Percentiles rank a stretch among this genome's conserved stretches.
Evolutionary conservation across 345 rosid species (phyloP).

Genomic region (Arabidopsis suecica): DNA sequence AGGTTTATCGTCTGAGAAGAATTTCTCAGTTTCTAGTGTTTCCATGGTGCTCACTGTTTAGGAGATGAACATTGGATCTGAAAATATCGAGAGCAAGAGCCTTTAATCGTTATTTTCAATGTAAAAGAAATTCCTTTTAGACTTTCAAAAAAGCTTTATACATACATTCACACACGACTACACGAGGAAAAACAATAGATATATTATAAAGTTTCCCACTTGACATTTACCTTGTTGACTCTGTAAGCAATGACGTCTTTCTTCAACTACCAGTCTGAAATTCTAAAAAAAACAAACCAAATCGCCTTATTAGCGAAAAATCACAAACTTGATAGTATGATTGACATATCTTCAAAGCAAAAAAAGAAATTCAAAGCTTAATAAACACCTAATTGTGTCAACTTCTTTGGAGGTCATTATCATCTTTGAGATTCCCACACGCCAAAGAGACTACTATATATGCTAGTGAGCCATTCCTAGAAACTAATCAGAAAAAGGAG

Average conservation of each 20-base stretch:
- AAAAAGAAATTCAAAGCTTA: background rate
- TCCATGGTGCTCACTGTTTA: constrained; percentile 37
- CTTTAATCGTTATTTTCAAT: constrained; percentile 12
- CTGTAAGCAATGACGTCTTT: constrained; percentile 44
- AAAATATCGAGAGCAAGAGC: constrained; percentile 21
- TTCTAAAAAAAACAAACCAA: constrained; percentile 15
- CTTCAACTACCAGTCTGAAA: constrained; percentile 30
- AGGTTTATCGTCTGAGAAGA: constrained; percentile 35
- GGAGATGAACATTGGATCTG: constrained; percentile 45
- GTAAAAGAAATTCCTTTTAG: constrained; percentile 21
- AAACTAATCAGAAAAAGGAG: background rate
- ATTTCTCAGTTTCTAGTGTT: constrained; percentile 43
- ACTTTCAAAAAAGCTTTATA: constrained; percentile 25
- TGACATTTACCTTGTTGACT: constrained; percentile 20
- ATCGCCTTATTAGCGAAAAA: constrained; percentile 11
- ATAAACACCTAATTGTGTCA: too few species aligned
- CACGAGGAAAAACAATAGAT: background rate
- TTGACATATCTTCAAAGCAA: background rate
- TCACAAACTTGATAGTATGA: background rate
- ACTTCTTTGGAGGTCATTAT: constrained; percentile 10
- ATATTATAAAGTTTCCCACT: background rate
- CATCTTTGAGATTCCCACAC: constrained; percentile 23
- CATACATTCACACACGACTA: constrained; percentile 18
- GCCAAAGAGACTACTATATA: constrained; percentile 28
- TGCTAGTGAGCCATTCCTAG: background rate